Evolutionary conservation across 148 eudicot species (phyloP).

Genomic region (Amaranthus palmeri): DNA sequence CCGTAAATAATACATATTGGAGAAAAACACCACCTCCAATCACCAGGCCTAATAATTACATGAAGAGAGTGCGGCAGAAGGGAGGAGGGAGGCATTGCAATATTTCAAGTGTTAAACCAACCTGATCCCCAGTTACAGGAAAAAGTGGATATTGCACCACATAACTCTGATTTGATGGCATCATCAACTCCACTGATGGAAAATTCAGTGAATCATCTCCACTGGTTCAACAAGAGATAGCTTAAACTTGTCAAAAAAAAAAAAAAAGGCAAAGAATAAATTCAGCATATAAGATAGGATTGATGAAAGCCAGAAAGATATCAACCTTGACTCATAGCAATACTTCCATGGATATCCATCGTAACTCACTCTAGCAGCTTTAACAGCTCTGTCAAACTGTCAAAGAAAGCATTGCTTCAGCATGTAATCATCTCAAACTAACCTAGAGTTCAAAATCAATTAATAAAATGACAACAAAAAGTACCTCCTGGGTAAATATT

Average conservation of each 20-base stretch:
- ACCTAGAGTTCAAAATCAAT: constrained; percentile 5
- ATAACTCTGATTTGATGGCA: constrained; percentile 61
- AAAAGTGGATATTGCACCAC: constrained; percentile 54
- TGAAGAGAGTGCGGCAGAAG: neutral
- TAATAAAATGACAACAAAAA: neutral
- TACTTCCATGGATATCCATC: constrained; percentile 71
- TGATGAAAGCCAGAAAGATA: neutral
- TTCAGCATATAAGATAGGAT: neutral
- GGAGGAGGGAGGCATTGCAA: neutral
- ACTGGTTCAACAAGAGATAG: constrained; percentile 37
- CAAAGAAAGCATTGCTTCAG: constrained; percentile 13
- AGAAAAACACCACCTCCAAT: no score
- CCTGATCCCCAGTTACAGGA: constrained; percentile 47
- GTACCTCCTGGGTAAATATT: constrained; percentile 67
- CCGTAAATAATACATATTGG: no score
- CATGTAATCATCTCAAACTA: neutral
- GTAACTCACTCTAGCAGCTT: constrained; percentile 50
- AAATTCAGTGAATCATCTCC: constrained; percentile 34
- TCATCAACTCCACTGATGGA: constrained; percentile 56
- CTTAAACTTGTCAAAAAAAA: neutral
- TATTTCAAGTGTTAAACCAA: constrained; percentile 26
- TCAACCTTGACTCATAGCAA: constrained; percentile 76
- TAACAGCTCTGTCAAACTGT: constrained; percentile 78
- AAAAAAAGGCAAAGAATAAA: constrained; percentile 3
- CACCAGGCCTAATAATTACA: no score